These are phyloP conservation scores for Crepidotus variabilis DNA, from an alignment of 768 basidiomycete species.

Conservation along the genomic window DNA sequence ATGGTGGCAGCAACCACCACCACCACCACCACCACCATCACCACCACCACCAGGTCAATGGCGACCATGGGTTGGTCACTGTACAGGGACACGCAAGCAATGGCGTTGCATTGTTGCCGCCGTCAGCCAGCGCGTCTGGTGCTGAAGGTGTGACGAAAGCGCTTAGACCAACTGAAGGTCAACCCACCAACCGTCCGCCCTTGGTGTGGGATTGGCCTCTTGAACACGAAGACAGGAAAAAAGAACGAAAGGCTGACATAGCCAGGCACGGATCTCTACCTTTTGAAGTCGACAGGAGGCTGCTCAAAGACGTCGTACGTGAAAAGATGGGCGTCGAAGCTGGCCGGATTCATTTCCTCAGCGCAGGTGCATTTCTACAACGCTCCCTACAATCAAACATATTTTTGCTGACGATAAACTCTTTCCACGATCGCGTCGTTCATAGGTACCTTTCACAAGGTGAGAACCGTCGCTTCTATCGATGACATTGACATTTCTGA, in stretches of 20 bases:
- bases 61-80: background rate
- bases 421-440: slow-evolving; percentile 2
- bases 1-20: background rate
- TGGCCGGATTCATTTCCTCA: slow-evolving; percentile 68
- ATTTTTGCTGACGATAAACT: background rate
- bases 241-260: slow-evolving; percentile 61
- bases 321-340: slow-evolving; percentile 67
- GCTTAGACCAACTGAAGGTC: background rate
- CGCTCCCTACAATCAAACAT: background rate
- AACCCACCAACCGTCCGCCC: slow-evolving; percentile 9
- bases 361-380: slow-evolving; percentile 51
- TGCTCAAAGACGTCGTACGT: slow-evolving; percentile 73
- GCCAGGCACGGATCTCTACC: slow-evolving; percentile 58
- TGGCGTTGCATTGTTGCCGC: background rate
- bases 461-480: slow-evolving; percentile 14
- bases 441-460: slow-evolving; percentile 84
- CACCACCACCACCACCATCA: too few relatives aligned
- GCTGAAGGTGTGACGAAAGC: background rate
- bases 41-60: background rate
- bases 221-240: slow-evolving; percentile 67
- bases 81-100: background rate
- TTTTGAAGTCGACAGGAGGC: slow-evolving; percentile 71
- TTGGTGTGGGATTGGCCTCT: slow-evolving; percentile 69
- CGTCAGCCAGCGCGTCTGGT: background rate
- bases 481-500: background rate